Conservation (phyloP, 2,329 filamentous ascomycete species). For the Xylariomycetidae sp. region DNA sequence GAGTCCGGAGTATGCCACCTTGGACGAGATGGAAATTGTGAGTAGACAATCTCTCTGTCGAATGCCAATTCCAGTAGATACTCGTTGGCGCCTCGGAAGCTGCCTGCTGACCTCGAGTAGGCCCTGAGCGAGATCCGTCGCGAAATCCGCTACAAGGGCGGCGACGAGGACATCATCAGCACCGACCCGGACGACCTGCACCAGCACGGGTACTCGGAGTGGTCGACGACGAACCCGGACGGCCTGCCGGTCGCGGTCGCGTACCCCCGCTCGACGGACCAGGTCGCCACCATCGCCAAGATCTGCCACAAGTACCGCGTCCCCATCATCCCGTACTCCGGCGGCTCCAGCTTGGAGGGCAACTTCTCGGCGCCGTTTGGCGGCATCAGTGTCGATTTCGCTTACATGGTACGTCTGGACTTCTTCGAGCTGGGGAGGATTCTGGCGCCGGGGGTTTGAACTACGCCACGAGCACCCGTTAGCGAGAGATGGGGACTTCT, state of each 20-base stretch:
- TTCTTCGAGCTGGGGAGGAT: too few relatives aligned
- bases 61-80: too few relatives aligned
- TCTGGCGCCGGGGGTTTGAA: too few relatives aligned
- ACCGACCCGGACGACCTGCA: slow-evolving; percentile 57
- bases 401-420: slow-evolving; percentile 60
- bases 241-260: slow-evolving; percentile 57
- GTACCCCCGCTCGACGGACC: slow-evolving; percentile 54
- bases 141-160: slow-evolving; percentile 27
- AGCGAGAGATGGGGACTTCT: neutral
- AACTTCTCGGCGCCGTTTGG: slow-evolving; percentile 86
- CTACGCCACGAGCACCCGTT: neutral
- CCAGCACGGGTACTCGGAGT: slow-evolving; percentile 61
- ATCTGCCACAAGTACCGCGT: slow-evolving; percentile 74
- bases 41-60: slow-evolving; percentile 15
- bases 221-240: slow-evolving; percentile 57
- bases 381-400: slow-evolving; percentile 85
- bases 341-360: slow-evolving; percentile 79
- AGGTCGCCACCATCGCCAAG: slow-evolving; percentile 55
- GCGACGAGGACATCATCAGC: slow-evolving; percentile 51
- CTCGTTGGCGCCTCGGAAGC: too few relatives aligned
- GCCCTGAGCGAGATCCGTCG: slow-evolving; percentile 49
- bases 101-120: slow-evolving; percentile 28
- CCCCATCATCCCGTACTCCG: slow-evolving; percentile 82
- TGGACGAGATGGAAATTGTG: slow-evolving; percentile 45
- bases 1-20: slow-evolving; percentile 37